Percentiles rank a stretch among this genome's conserved stretches.
These are phyloP conservation scores for Gliomastix tumulicola DNA, from an alignment of 2,329 filamentous ascomycete species.

Conservation along the genomic window DNA sequence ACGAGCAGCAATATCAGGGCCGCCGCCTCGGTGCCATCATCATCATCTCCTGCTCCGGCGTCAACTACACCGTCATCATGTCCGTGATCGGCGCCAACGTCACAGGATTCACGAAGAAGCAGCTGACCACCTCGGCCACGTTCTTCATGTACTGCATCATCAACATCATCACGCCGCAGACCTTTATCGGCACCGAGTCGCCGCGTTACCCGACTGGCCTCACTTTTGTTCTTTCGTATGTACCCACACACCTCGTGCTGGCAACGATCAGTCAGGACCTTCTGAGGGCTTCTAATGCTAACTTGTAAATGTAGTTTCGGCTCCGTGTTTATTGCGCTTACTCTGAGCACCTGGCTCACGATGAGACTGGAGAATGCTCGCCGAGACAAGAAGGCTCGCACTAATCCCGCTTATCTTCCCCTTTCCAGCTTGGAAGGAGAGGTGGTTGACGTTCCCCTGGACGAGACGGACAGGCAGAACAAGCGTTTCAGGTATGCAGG, in stretches of 20 bases:
- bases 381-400: neutral
- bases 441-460: neutral
- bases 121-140: constrained; percentile 1
- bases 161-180: constrained; percentile 6
- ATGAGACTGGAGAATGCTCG: constrained; percentile 1
- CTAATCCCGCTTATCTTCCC: neutral
- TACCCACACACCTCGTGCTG: too few relatives aligned
- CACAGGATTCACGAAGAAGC: constrained; percentile 4
- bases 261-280: too few relatives aligned
- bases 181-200: constrained; percentile 3
- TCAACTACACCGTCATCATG: constrained; percentile 4
- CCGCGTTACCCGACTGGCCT: constrained; percentile 4
- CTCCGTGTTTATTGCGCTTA: neutral
- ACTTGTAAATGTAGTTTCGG: neutral
- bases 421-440: neutral
- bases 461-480: constrained; percentile 2
- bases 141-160: constrained; percentile 5
- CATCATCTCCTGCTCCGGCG: constrained; percentile 3
- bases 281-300: too few relatives aligned
- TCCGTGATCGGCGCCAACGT: constrained; percentile 3
- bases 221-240: constrained; percentile 3
- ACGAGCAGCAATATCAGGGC: constrained; percentile 1
- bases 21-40: constrained; percentile 1
- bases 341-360: neutral
- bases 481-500: constrained; percentile 2